Percentiles rank a stretch among this genome's conserved stretches.
These are phyloP conservation scores for Miscanthus lutarioriparius DNA, from an alignment of 176 grass and related monocot species.

Conservation along the genomic window DNA sequence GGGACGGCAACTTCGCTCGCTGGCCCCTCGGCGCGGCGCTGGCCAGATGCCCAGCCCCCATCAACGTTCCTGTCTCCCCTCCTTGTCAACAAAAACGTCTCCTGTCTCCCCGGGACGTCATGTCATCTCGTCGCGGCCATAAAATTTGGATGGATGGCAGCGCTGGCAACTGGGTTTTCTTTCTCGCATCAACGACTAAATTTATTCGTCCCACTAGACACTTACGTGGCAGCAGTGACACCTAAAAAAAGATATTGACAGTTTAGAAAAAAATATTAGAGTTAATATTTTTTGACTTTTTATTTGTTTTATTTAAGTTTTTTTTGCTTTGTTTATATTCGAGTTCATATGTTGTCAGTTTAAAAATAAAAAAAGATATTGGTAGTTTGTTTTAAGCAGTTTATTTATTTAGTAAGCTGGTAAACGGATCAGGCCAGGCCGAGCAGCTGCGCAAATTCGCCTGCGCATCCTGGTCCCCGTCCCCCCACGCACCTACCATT, in stretches of 20 bases:
- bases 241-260: not conserved
- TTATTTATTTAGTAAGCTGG: too few relatives aligned
- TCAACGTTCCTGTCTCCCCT: not conserved
- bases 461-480: not conserved
- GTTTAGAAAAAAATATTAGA: too few relatives aligned
- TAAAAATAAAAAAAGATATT: too few relatives aligned
- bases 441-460: not conserved
- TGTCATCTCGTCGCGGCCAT: not conserved
- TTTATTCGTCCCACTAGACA: not conserved
- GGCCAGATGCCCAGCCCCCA: not conserved
- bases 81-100: not conserved
- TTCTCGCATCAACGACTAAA: not conserved
- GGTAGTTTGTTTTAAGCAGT: too few relatives aligned
- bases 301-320: too few relatives aligned
- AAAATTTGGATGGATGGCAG: not conserved
- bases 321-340: too few relatives aligned
- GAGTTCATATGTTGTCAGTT: too few relatives aligned
- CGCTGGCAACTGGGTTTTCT: not conserved
- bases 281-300: too few relatives aligned
- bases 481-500: not conserved
- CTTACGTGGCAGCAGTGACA: not conserved
- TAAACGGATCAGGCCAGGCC: not conserved
- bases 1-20: too few relatives aligned
- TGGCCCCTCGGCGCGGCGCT: not conserved
- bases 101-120: not conserved